These are phyloP conservation scores for Vaucheria bursata DNA, from an alignment of 352 stramenopile genomes.

Conservation along the genomic window DNA sequence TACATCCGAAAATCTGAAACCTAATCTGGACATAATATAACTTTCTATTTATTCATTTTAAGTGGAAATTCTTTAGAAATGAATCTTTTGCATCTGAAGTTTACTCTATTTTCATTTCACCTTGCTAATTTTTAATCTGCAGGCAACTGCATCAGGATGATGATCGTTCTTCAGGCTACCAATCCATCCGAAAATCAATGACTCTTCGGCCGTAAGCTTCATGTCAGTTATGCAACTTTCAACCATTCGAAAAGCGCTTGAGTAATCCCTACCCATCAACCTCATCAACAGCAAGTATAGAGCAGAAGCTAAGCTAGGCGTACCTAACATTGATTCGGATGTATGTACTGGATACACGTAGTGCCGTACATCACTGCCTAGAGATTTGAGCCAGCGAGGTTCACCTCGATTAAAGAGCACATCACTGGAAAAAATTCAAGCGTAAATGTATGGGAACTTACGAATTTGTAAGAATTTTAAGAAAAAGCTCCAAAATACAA, in stretches of 20 bases:
- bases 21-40: no score
- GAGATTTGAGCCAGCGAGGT: constrained; percentile 70
- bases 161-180: constrained; percentile 37
- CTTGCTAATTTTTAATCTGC: constrained; percentile 24
- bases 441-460: no score
- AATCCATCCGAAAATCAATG: constrained; percentile 38
- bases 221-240: constrained; percentile 47
- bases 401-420: constrained; percentile 70
- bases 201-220: constrained; percentile 40
- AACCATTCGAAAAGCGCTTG: constrained; percentile 42
- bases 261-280: constrained; percentile 65
- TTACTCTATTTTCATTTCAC: no score
- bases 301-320: constrained; percentile 81
- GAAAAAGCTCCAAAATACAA: neutral
- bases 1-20: no score
- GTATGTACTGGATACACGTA: constrained; percentile 82
- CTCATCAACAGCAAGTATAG: constrained; percentile 96
- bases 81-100: no score
- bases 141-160: constrained; percentile 46
- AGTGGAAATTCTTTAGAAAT: no score
- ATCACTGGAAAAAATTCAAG: no score
- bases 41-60: no score
- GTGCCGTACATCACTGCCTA: constrained; percentile 70
- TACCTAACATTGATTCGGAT: constrained; percentile 24
- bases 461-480: no score